Evolutionary conservation across 495 filamentous ascomycete genomes (phyloP).

Genomic region (Hyaloscypha bicolor): DNA sequence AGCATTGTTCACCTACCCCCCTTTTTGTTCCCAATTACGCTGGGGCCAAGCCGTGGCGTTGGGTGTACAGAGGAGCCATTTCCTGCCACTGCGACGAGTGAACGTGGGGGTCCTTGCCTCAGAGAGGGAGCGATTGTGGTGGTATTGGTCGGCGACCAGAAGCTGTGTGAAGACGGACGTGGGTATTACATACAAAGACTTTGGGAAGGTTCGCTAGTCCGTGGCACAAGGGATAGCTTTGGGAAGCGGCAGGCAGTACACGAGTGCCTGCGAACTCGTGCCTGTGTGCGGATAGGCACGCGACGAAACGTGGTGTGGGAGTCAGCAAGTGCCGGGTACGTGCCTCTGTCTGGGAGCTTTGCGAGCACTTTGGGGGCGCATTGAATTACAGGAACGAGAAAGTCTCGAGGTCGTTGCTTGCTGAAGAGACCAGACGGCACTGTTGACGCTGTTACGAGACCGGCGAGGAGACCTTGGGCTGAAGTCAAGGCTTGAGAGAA

Average conservation of each 20-base stretch:
- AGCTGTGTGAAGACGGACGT: neutral
- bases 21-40: conserved; percentile 14
- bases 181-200: neutral
- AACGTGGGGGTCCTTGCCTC: neutral
- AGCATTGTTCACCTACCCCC: neutral
- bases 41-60: conserved; percentile 2
- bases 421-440: neutral
- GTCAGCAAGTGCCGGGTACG: conserved; percentile 22
- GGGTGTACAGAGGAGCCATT: neutral
- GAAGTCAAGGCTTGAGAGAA: neutral
- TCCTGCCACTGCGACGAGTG: neutral
- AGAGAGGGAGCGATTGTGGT: neutral
- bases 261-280: conserved; percentile 32
- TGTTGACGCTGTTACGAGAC: conserved; percentile 7
- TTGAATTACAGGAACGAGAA: conserved; percentile 4
- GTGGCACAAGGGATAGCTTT: neutral
- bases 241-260: conserved; percentile 4
- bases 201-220: neutral
- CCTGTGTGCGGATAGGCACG: conserved; percentile 31
- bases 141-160: conserved; percentile 24
- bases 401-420: neutral
- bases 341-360: conserved; percentile 13
- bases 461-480: neutral
- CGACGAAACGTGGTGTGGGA: conserved; percentile 29
- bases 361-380: conserved; percentile 3